Evolutionary conservation across 2,329 filamentous ascomycete species (phyloP).

Genomic region (Diaporthe vexans): DNA sequence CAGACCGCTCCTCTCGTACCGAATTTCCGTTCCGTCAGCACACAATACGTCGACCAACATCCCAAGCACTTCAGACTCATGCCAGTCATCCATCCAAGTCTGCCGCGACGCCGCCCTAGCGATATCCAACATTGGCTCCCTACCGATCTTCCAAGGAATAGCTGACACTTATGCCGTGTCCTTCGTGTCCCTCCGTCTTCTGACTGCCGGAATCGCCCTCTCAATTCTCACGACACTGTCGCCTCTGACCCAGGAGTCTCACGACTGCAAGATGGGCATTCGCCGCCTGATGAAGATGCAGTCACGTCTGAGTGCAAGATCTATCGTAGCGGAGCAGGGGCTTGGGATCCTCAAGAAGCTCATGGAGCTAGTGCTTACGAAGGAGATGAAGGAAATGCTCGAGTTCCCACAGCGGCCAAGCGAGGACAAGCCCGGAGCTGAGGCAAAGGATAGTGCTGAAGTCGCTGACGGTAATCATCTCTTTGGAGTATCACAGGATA

Average conservation of each 20-base stretch:
- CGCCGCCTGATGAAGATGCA: constrained; percentile 47
- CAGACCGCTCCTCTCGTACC: neutral
- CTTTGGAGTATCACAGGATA: too few relatives aligned
- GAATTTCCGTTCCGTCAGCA: neutral
- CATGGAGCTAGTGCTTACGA: constrained; percentile 45
- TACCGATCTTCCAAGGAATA: constrained; percentile 38
- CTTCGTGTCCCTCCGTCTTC: constrained; percentile 46
- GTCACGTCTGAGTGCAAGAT: constrained; percentile 42
- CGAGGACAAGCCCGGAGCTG: neutral
- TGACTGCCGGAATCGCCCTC: constrained; percentile 47
- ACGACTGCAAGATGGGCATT: constrained; percentile 44
- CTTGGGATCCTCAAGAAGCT: constrained; percentile 44
- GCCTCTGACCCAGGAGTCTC: constrained; percentile 44
- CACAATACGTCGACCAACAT: neutral
- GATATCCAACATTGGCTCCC: constrained; percentile 42
- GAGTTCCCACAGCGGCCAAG: neutral
- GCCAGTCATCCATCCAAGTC: constrained; percentile 34
- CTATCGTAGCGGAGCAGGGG: constrained; percentile 46
- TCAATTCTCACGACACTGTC: constrained; percentile 45
- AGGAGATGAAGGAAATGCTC: constrained; percentile 26
- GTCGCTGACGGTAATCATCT: neutral
- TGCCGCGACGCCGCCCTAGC: constrained; percentile 46
- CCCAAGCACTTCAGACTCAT: neutral
- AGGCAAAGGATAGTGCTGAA: fast-evolving
- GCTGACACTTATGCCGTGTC: constrained; percentile 46